Evolutionary conservation across 2,329 filamentous ascomycete species (phyloP), one percentile per base, ranked within the genome.

Genomic region (Cladosporium sp.): DNA sequence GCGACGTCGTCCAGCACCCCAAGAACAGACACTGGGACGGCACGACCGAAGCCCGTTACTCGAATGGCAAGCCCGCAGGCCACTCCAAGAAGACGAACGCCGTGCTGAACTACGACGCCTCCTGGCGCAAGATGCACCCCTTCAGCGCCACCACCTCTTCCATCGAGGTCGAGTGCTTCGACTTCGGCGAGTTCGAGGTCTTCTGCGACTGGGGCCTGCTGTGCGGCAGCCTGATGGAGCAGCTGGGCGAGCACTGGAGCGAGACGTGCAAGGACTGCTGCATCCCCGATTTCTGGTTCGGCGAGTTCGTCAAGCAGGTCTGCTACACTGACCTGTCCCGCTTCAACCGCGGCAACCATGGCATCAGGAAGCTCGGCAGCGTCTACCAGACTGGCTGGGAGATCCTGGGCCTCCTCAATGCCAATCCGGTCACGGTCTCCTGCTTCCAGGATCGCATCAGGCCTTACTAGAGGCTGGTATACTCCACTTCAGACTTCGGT

Each of bases 61-160:
- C 25, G 3, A 30, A 21, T 18, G 51, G 48, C 48, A 34, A 16
- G 25, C 6, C 18, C 51, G 18, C 25, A 14, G 4, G 48, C 48
- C 28, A 21, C n/a, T 36, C 53, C 28, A 5, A 1, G 3, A 21
- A 23, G 28, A 36, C 6, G 3, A 18, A 23, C n/a, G 56, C 56
- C 25, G 36, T 58, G 23, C 14, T 43, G 25, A 34, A 36, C 56
- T 58, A 43, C 56, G 16, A 13, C 16, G 30, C 56, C 21, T 58
- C 56, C 23, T 58, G 56, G 56, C 56, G 56, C 56, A n/a, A 28
- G n/a, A 58, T 58, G 56, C 34, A 21, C 21, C 56, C 56, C 7
- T 46, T 58, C 56, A 58, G 56, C 36, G 56, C 56, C 23, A 25
- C 18, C 14, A 58, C 56, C 8, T 25, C 56, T 16, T 46, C 56